phyloP scores from a whole-genome alignment of 352 stramenopile species.

The Thalassiosira livingstoniorum region DNA sequence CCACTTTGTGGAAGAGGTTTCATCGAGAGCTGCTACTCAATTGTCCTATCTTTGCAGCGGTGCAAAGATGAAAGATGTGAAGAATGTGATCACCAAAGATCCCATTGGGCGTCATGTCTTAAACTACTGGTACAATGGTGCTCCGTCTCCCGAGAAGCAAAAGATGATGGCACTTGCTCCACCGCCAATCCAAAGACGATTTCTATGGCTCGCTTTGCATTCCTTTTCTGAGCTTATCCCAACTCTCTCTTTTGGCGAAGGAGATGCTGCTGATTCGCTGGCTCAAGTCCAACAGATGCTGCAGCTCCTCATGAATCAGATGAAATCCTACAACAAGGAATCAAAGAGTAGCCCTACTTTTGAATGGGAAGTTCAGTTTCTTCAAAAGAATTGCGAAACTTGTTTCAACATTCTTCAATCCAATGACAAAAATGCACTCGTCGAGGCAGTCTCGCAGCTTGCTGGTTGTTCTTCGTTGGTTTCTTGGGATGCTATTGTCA shows the following conservation, averaged over 20 bases:
- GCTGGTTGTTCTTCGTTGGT: conserved; percentile 32
- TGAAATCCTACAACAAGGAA: conserved; percentile 51
- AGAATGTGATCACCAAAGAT: conserved; percentile 33
- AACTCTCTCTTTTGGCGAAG: conserved; percentile 12
- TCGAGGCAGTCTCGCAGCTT: conserved; percentile 36
- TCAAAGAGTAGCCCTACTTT: conserved; percentile 46
- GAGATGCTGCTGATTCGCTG: not conserved
- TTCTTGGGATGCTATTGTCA: conserved; percentile 50
- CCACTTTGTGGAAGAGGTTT: too few relatives aligned
- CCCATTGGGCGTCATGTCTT: conserved; percentile 34
- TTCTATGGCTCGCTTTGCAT: conserved; percentile 55
- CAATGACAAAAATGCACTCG: conserved; percentile 25
- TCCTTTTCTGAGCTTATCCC: conserved; percentile 42
- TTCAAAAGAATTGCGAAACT: conserved; percentile 28
- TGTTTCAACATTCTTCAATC: conserved; percentile 30
- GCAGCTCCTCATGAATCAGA: conserved; percentile 46
- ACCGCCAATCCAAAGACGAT: conserved; percentile 28
- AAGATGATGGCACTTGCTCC: not conserved
- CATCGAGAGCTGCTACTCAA: too few relatives aligned
- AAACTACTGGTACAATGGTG: conserved; percentile 23
- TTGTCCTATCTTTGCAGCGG: too few relatives aligned
- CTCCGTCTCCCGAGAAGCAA: not conserved
- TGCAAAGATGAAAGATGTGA: too few relatives aligned
- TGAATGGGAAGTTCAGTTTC: conserved; percentile 38
- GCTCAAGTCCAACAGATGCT: conserved; percentile 16